Percentiles rank a stretch among this genome's conserved stretches.
Conservation (phyloP, 768 basidiomycete genomes). For the Boletus speciosus region DNA sequence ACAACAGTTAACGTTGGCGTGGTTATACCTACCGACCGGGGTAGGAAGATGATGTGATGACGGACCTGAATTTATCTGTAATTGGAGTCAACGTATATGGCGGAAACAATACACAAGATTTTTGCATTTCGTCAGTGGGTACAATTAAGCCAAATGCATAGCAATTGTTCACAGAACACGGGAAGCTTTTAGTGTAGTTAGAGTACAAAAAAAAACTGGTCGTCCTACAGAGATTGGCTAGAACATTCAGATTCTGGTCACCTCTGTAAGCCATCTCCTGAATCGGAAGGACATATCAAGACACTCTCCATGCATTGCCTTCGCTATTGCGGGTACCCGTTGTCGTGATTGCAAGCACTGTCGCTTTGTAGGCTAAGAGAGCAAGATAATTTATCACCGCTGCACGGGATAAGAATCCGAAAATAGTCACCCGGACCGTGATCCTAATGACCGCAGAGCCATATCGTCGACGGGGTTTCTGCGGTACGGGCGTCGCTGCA, state of each 20-base stretch:
- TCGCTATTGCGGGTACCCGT: constrained; percentile 4
- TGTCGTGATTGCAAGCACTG: constrained; percentile 4
- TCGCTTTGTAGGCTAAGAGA: constrained; percentile 15
- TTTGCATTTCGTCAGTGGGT: constrained; percentile 16
- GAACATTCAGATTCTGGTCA: neutral
- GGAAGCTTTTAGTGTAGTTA: constrained; percentile 10
- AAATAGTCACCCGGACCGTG: constrained; percentile 37
- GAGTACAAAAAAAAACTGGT: constrained; percentile 12
- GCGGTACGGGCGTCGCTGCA: constrained; percentile 56
- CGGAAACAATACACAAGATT: constrained; percentile 6
- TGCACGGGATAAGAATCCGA: constrained; percentile 11
- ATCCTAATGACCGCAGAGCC: constrained; percentile 48
- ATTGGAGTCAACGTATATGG: constrained; percentile 16
- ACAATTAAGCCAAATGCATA: constrained; percentile 28
- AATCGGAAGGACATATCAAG: neutral
- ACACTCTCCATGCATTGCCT: neutral
- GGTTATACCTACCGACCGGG: neutral
- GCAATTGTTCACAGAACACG: constrained; percentile 10
- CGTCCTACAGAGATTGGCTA: neutral
- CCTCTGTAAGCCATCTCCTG: neutral
- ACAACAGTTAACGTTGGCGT: neutral
- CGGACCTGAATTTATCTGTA: constrained; percentile 27
- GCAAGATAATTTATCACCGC: constrained; percentile 22
- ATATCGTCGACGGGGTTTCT: constrained; percentile 63
- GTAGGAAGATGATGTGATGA: constrained; percentile 3